Base-by-base conservation (phyloP, 2,329 filamentous ascomycete species). In the Onygena corvina region DNA sequence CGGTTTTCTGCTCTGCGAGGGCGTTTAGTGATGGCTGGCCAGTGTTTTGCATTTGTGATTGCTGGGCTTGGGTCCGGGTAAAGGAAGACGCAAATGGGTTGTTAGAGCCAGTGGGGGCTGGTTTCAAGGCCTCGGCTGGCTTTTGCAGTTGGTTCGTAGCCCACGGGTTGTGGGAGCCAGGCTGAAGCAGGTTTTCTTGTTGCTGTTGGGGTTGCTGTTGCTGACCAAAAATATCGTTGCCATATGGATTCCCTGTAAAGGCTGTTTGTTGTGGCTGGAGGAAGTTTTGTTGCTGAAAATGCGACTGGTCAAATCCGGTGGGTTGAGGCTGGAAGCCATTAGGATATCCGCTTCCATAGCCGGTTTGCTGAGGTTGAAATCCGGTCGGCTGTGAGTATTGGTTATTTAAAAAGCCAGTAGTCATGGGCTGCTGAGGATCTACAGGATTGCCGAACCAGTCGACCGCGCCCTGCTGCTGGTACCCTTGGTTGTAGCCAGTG, bases 381-480 rank as follows among this genome's bases (percentile, higher is more conserved):
- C 86, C 87, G 1, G 87, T 93, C 2, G 80, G 83, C 64, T 94
- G 88, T 38, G 79, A 76, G 60, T 83, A 83, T 53, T 80, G 77
- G 58, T 79, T 81, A 66, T 81, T 81, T 55, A 83, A 66, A 59
- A 75, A 83, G 4, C 80, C 80, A 11, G 80, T 84, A 48, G 73
- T 76, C 64, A 89, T 81, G 57, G 83, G 71, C 56, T 76, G 76
- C 64, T 86, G 83, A 60, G 80, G 81, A 51, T 90, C 86, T 60
- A 96, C 83, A 9, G 89, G 87, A 66, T 98, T 98, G 52, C 90
- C 92, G 59, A 93, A 92, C 80, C 93, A 96, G 68, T 98, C 92
- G 14, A 98, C 92, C 9, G 87, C 86, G 50, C 84, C 84, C 63
- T 94, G 90, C 69, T 98, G 92, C 71, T 96, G 89, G 62, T 98